Evolutionary conservation across 352 stramenopile genomes (phyloP), one percentile per base, ranked within the genome.

Genomic region (Globisporangium ultimum): DNA sequence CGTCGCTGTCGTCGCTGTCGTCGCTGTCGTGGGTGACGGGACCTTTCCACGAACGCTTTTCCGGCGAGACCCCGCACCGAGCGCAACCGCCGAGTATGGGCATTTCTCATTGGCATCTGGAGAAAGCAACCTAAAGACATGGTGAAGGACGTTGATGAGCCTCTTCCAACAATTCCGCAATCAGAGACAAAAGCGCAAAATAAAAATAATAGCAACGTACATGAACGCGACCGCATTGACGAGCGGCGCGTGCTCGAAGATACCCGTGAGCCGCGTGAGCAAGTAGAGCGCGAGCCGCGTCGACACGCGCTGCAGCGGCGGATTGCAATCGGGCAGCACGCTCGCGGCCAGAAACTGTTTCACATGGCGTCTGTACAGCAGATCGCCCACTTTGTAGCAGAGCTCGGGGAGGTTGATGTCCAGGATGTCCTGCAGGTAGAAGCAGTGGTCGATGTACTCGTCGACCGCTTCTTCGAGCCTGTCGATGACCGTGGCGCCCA

Each of bases 391-490:
- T 41, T 83, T 81, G 71, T 91, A 91, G 62, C 78, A 89, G 7
- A 95, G 78, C 56, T 93, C 86, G 0, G 86, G 84, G 9, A 95
- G 58, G 47, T 93, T 85, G 17, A 95, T 82, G 51, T 92, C 79
- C 42, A 95, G 67, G 9, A 95, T 71, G 51, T 95, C 86, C 42
- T 95, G 86, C 24, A 95, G 63, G 45, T 93, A 95, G 55, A 83
- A 93, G 53, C 82, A 91, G 65, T 93, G 83, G 63, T 93, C 84
- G 22, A 93, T 86, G 64, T 91, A 93, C 36, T 78, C 82, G 51
- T 94, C 85, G 7, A 93, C 62, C 0, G 79, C 77, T 55, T 93
- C 82, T 22, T 93, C 80, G 20, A 95, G 67, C 69, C 88, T 95
- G 54, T 95, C 80, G 48, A 71, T 75, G 2, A 80, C 61, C 24